Evolutionary conservation across 1,284 basidiomycete species (phyloP).

Genomic region (Sporisorium exsertum): DNA sequence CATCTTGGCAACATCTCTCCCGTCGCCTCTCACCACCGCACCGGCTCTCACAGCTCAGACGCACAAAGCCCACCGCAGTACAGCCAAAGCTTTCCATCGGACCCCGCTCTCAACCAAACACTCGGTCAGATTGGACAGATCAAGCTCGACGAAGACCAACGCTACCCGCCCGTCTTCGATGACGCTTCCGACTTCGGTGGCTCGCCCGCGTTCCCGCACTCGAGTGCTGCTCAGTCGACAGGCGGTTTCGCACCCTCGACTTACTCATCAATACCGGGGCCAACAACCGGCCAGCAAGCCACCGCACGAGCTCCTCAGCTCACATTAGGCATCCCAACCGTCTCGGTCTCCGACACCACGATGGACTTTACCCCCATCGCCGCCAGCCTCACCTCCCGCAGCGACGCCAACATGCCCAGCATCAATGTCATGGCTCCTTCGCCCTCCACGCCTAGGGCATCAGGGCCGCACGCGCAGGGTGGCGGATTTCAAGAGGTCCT

Average conservation of each 20-base stretch:
- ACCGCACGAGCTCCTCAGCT: conserved; percentile 31
- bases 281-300: not conserved
- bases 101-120: conserved; percentile 26
- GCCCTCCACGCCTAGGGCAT: conserved; percentile 40
- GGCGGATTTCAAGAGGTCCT: conserved; percentile 48
- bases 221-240: not conserved
- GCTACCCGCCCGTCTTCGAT: conserved; percentile 37
- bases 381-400: conserved; percentile 8
- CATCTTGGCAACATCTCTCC: conserved; percentile 24
- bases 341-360: conserved; percentile 39
- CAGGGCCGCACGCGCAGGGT: conserved; percentile 17
- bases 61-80: conserved; percentile 22
- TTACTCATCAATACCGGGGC: conserved; percentile 9
- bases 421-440: conserved; percentile 56
- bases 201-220: conserved; percentile 18
- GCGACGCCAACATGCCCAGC: conserved; percentile 35
- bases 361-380: conserved; percentile 40
- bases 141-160: conserved; percentile 36
- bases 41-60: conserved; percentile 39
- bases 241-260: conserved; percentile 7
- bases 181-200: conserved; percentile 25
- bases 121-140: conserved; percentile 47
- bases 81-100: conserved; percentile 16
- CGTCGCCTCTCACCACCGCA: conserved; percentile 25
- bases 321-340: conserved; percentile 38